Evolutionary conservation across 495 filamentous ascomycete species (phyloP), one percentile per base, ranked within the genome.

Genomic region (Xylaria nigripes): DNA sequence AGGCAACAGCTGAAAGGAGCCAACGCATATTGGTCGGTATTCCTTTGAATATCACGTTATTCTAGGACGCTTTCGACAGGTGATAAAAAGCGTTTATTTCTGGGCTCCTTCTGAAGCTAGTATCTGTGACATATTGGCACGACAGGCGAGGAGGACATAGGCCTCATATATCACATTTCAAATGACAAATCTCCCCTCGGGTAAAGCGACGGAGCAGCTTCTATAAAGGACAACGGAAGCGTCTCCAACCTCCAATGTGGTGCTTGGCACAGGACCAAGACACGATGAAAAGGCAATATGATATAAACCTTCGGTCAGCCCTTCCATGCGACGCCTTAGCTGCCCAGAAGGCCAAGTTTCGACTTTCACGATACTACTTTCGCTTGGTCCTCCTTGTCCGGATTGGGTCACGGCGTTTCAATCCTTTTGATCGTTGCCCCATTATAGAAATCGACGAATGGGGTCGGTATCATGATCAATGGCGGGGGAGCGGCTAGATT

Each of bases 401-500:
- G 30, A 46, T 45, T 32, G 18, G 40, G 18, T 13, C 9, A 22
- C n/a, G 19, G 30, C 42, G 19, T 38, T 46, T 38, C 15, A n/a
- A 18, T 15, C 25, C n/a, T 3, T 34, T 29, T 41, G 18, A 30
- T 42, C 3, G 0, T 7, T 32, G 7, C 48, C n/a, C 45, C 25
- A 30, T 48, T 13, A 16, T n/a, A 22, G 24, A 36, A 29, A 10
- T 15, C 40, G 56, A 50, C 36, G 54, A 58, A 51, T 59, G 48
- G 43, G 36, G 58, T 29, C 21, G 45, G 48, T 50, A 51, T 55
- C 57, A 49, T 63, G 59, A 49, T 57, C 42, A 42, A 48, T 54
- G 50, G 58, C 42, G 61, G 63, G 51, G 58, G 50, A 36, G 25
- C 9, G 32, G 32, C 32, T 61, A 63, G 60, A 63, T 63, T 61